Evolutionary conservation across 1,284 basidiomycete species (phyloP).

Genomic region (Ustilago xerochloae): DNA sequence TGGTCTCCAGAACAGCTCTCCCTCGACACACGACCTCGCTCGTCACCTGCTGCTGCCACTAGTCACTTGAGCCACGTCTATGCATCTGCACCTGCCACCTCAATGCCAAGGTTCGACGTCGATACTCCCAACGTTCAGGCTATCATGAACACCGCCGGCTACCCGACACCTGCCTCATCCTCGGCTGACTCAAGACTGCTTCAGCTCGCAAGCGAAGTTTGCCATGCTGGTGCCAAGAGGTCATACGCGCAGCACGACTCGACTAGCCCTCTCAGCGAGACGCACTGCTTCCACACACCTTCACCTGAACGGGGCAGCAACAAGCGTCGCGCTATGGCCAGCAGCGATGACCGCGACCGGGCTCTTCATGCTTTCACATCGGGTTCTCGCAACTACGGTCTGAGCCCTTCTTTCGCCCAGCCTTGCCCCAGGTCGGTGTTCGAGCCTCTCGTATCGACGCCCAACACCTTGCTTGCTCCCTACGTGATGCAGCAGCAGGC

Average conservation of each 20-base stretch:
- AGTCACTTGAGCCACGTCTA: conserved; percentile 45
- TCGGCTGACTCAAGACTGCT: conserved; percentile 24
- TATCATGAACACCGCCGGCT: conserved; percentile 35
- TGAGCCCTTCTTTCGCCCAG: conserved; percentile 47
- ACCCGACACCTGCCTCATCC: conserved; percentile 29
- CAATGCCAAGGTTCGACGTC: conserved; percentile 26
- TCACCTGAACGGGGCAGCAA: conserved; percentile 29
- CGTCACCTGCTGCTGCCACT: conserved; percentile 28
- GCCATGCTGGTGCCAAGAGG: conserved; percentile 28
- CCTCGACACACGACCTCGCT: conserved; percentile 29
- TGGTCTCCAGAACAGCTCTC: conserved; percentile 41
- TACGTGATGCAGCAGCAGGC: conserved; percentile 36
- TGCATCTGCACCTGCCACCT: conserved; percentile 17
- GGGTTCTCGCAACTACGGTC: conserved; percentile 25
- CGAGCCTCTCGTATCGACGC: conserved; percentile 49
- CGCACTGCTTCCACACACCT: conserved; percentile 31
- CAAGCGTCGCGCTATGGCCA: conserved; percentile 33
- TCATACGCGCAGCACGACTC: conserved; percentile 26
- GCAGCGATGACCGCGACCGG: conserved; percentile 18
- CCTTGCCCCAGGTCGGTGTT: conserved; percentile 46
- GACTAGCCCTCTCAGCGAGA: conserved; percentile 33
- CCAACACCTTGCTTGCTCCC: conserved; percentile 50
- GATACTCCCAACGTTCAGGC: conserved; percentile 21
- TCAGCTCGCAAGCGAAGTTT: conserved; percentile 6
- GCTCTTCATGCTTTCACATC: conserved; percentile 24